Evolutionary conservation across 163 green algal genomes (phyloP).

Genomic region (Scenedesmus sp.): DNA sequence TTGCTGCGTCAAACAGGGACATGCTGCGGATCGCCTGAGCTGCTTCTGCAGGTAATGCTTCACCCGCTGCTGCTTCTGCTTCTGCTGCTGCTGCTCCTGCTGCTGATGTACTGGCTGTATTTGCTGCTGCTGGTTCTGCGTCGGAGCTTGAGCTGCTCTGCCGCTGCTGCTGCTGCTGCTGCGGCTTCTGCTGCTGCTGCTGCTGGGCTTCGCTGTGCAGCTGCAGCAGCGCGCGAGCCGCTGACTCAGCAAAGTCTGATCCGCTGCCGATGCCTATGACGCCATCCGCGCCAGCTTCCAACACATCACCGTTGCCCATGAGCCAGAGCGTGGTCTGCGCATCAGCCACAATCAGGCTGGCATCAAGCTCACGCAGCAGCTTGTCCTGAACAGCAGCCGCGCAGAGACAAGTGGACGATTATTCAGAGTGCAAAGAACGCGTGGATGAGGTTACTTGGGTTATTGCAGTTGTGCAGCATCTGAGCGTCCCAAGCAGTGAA

Average conservation of each 20-base stretch:
- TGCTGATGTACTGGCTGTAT: no score
- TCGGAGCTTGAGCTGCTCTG: no score
- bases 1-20: constrained; percentile 31
- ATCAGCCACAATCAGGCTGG: constrained; percentile 37
- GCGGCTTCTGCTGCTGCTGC: no score
- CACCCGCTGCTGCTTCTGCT: background rate
- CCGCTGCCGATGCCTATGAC: constrained; percentile 65
- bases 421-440: background rate
- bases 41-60: background rate
- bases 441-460: background rate
- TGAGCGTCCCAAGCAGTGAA: no score
- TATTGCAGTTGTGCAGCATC: background rate
- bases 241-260: constrained; percentile 38
- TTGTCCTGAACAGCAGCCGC: constrained; percentile 7
- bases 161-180: background rate
- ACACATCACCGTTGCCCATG: constrained; percentile 95
- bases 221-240: constrained; percentile 45
- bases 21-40: background rate
- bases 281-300: constrained; percentile 93
- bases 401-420: background rate
- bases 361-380: constrained; percentile 43
- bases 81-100: background rate
- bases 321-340: constrained; percentile 80
- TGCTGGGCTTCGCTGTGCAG: background rate
- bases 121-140: background rate